A percentile compares a stretch with the other conserved stretches of the same genome.
phyloP scores from a whole-genome alignment of 495 filamentous ascomycete species.

The Choiromyces venosus region DNA sequence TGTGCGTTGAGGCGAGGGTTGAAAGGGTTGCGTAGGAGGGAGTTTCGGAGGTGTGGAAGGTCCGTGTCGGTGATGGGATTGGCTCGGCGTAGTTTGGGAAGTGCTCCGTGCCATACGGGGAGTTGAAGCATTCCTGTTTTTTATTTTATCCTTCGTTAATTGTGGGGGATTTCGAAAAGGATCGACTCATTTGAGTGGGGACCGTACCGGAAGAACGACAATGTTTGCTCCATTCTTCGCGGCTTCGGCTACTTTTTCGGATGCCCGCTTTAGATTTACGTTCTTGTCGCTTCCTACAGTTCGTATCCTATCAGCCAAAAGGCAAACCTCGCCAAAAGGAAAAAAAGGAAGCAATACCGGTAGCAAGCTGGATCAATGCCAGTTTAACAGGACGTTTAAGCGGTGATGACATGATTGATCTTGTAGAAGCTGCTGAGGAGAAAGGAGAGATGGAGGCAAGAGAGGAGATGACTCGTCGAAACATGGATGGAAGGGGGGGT shows the following conservation, averaged over 20 bases:
- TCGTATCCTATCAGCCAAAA: background rate
- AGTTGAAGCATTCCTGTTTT: conserved; percentile 82
- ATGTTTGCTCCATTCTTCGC: conserved; percentile 66
- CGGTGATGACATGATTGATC: conserved; percentile 49
- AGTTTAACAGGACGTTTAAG: conserved; percentile 73
- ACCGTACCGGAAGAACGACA: conserved; percentile 53
- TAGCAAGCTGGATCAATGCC: conserved; percentile 74
- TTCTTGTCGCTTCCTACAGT: conserved; percentile 72
- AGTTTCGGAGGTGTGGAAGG: conserved; percentile 50
- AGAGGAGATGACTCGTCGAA: conserved; percentile 27
- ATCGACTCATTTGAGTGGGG: background rate
- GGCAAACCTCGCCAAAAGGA: background rate
- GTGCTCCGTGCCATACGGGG: conserved; percentile 84
- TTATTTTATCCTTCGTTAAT: conserved; percentile 46
- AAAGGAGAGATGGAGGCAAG: conserved; percentile 10
- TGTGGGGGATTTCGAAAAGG: background rate
- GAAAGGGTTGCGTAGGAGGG: conserved; percentile 83
- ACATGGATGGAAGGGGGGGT: conserved; percentile 10
- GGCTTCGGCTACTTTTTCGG: conserved; percentile 76
- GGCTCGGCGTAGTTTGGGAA: conserved; percentile 90
- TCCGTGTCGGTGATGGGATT: conserved; percentile 54
- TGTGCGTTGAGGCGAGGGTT: conserved; percentile 66
- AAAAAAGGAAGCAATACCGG: conserved; percentile 47
- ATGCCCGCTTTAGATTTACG: conserved; percentile 74
- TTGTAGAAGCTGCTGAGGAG: conserved; percentile 4